Conservation (phyloP, 176 grass and related monocot species). For the Zoysia pacifica region DNA sequence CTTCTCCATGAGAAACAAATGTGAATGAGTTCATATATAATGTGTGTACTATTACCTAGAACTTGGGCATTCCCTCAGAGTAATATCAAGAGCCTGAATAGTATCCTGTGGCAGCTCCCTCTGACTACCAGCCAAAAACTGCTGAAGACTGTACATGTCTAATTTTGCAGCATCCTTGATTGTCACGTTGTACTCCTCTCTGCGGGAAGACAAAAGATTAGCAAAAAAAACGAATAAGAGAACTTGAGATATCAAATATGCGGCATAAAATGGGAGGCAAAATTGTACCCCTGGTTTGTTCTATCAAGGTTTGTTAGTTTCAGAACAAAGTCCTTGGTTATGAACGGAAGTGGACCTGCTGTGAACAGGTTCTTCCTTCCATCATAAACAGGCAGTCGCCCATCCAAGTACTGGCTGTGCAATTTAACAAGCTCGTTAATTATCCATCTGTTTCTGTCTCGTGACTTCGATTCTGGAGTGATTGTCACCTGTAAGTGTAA, state of each 20-base stretch:
- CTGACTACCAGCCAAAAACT: slow-evolving; percentile 53
- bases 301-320: slow-evolving; percentile 31
- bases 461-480: slow-evolving; percentile 38
- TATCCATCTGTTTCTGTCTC: slow-evolving; percentile 42
- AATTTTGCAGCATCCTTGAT: slow-evolving; percentile 50
- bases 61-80: slow-evolving; percentile 54
- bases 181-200: slow-evolving; percentile 48
- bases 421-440: slow-evolving; percentile 38
- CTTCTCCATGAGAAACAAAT: too few relatives aligned
- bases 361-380: slow-evolving; percentile 64
- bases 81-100: slow-evolving; percentile 78
- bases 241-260: neutral
- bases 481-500: slow-evolving; percentile 46
- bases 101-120: slow-evolving; percentile 65
- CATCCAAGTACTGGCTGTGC: slow-evolving; percentile 34
- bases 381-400: slow-evolving; percentile 51
- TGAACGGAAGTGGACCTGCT: slow-evolving; percentile 61
- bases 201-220: neutral
- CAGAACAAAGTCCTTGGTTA: slow-evolving; percentile 44
- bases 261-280: neutral
- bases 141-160: slow-evolving; percentile 49
- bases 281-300: slow-evolving; percentile 25
- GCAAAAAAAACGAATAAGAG: too few relatives aligned
- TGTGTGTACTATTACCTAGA: slow-evolving; percentile 27
- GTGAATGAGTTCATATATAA: too few relatives aligned